Percentiles rank a stretch among this genome's conserved stretches.
These are phyloP conservation scores for Colletotrichum coccodes DNA, from an alignment of 2,329 filamentous ascomycete species.

Conservation along the genomic window DNA sequence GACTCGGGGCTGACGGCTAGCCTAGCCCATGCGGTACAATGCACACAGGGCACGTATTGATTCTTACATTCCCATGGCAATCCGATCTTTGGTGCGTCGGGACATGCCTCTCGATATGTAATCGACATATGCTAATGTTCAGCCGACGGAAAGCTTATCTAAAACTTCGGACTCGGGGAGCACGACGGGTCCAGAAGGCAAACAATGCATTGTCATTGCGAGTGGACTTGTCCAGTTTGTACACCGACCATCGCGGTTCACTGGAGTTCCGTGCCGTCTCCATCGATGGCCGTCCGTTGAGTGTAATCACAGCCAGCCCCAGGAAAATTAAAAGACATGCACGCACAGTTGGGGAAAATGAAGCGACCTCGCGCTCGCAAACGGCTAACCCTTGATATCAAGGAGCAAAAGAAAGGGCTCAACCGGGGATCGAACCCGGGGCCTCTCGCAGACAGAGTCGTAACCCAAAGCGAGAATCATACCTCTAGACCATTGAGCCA, in stretches of 20 bases:
- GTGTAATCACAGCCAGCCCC: background rate
- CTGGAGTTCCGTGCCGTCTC: background rate
- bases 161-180: background rate
- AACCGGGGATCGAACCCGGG: slow-evolving; percentile 46
- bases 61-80: background rate
- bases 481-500: slow-evolving; percentile 45
- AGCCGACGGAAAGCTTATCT: background rate
- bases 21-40: background rate
- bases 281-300: background rate
- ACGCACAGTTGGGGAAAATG: no score
- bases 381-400: background rate
- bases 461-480: slow-evolving; percentile 47
- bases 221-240: background rate
- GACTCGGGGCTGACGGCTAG: background rate
- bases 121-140: background rate
- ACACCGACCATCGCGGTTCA: background rate
- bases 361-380: no score
- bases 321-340: background rate
- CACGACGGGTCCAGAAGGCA: background rate
- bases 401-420: slow-evolving; percentile 34
- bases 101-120: background rate
- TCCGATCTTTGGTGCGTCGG: background rate
- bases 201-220: background rate
- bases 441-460: slow-evolving; percentile 41
- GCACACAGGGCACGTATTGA: background rate